phyloP scores from a whole-genome alignment of 139 green algal genomes.

The Chara braunii region DNA sequence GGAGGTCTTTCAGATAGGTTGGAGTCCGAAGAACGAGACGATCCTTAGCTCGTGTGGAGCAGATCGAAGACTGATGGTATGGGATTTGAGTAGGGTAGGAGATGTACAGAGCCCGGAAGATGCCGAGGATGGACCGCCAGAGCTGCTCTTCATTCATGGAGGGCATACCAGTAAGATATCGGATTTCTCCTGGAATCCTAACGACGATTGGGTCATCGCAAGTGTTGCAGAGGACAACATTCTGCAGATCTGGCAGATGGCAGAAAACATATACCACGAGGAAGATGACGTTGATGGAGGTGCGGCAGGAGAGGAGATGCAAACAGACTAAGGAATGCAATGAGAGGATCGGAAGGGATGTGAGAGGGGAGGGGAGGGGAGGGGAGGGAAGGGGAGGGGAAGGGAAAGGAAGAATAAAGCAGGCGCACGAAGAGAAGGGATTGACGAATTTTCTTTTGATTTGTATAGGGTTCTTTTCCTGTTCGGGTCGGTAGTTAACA shows the following conservation, averaged over 20 bases:
- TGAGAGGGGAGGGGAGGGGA: too few relatives aligned
- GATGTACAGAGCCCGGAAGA: slow-evolving; percentile 90
- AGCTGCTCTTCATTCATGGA: slow-evolving; percentile 58
- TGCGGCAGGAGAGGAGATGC: background rate
- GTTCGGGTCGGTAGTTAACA: too few relatives aligned
- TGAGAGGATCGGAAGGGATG: too few relatives aligned
- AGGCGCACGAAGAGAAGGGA: too few relatives aligned
- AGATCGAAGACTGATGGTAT: slow-evolving; percentile 92
- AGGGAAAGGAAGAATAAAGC: too few relatives aligned
- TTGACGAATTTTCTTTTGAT: too few relatives aligned
- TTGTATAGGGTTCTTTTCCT: too few relatives aligned
- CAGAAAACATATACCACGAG: slow-evolving; percentile 79
- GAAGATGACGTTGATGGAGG: slow-evolving; percentile 39
- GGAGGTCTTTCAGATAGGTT: slow-evolving; percentile 96
- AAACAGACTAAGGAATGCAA: background rate
- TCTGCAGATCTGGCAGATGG: slow-evolving; percentile 94
- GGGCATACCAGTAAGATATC: slow-evolving; percentile 59
- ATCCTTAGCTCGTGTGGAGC: slow-evolving; percentile 88
- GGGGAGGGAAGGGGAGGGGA: too few relatives aligned
- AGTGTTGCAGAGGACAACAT: slow-evolving; percentile 99
- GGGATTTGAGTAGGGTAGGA: slow-evolving; percentile 91
- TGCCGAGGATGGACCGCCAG: slow-evolving; percentile 88
- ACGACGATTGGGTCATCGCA: slow-evolving; percentile 85
- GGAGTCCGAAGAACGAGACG: slow-evolving; percentile 90
- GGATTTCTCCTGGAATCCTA: slow-evolving; percentile 92